phyloP scores from a whole-genome alignment of 352 stramenopile species.

The Phytophthora niederhauseri region DNA sequence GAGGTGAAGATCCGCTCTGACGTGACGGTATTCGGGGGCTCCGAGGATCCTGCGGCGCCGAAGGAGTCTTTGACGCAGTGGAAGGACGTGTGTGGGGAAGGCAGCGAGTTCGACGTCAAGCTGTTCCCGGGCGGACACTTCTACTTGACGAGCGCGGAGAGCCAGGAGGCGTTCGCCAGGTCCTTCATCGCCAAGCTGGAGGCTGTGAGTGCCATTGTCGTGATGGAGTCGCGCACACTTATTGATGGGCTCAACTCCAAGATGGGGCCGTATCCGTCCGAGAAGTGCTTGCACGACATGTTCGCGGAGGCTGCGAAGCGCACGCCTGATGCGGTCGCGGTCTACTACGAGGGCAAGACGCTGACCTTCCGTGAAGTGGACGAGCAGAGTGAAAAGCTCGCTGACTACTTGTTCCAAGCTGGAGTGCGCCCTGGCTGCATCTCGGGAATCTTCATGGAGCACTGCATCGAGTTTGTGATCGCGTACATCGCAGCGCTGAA shows the following conservation, averaged over 20 bases:
- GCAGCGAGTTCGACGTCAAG: slow-evolving; percentile 40
- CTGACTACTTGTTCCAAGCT: slow-evolving; percentile 65
- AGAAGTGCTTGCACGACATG: slow-evolving; percentile 83
- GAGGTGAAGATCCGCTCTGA: slow-evolving; percentile 34
- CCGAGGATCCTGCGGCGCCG: slow-evolving; percentile 44
- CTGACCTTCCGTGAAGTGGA: slow-evolving; percentile 78
- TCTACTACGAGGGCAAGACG: slow-evolving; percentile 72
- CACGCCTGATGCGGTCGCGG: slow-evolving; percentile 65
- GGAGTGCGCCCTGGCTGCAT: slow-evolving; percentile 75
- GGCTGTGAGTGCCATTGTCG: slow-evolving; percentile 37
- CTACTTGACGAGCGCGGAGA: slow-evolving; percentile 49
- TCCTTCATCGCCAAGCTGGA: slow-evolving; percentile 48
- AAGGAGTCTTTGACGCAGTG: slow-evolving; percentile 45
- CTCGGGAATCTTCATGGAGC: slow-evolving; percentile 91
- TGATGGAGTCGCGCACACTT: slow-evolving; percentile 50
- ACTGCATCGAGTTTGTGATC: slow-evolving; percentile 92
- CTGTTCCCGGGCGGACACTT: slow-evolving; percentile 70
- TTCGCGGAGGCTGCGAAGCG: slow-evolving; percentile 73
- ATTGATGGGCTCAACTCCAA: slow-evolving; percentile 62
- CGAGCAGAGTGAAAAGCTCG: slow-evolving; percentile 66
- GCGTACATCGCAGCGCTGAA: slow-evolving; percentile 92
- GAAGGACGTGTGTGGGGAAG: slow-evolving; percentile 37
- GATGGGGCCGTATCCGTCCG: slow-evolving; percentile 59
- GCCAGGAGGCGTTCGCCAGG: slow-evolving; percentile 39
- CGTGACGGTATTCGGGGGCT: slow-evolving; percentile 63